phyloP scores from a whole-genome alignment of 768 basidiomycete genomes.

The Auricularia cornea region DNA sequence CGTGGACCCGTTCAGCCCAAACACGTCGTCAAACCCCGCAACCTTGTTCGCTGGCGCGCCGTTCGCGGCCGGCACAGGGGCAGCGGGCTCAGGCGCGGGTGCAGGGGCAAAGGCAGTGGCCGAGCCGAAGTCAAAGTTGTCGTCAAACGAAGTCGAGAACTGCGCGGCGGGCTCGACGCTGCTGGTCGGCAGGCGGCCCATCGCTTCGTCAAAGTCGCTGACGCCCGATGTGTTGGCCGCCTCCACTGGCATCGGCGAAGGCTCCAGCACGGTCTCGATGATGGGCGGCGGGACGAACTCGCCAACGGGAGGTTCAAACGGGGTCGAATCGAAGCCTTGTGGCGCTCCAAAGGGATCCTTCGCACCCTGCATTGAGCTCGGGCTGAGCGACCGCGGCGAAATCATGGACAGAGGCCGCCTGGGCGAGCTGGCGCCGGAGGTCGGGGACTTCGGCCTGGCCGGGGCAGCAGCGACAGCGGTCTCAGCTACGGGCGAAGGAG shows the following conservation, averaged over 20 bases:
- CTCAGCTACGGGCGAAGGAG: conserved; percentile 5
- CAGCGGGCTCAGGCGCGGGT: conserved; percentile 9
- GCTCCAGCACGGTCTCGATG: conserved; percentile 6
- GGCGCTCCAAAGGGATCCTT: conserved; percentile 57
- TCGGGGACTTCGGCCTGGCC: conserved; percentile 2
- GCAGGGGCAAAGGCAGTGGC: conserved; percentile 20
- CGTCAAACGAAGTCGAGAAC: conserved; percentile 59
- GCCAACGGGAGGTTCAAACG: conserved; percentile 1
- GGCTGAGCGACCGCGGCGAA: background rate
- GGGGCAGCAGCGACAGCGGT: conserved; percentile 13
- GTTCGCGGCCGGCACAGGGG: conserved; percentile 12
- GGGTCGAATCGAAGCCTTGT: conserved; percentile 30
- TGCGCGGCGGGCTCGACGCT: conserved; percentile 34
- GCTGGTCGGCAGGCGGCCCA: conserved; percentile 44
- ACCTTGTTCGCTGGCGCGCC: conserved; percentile 11
- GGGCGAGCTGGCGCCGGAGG: background rate
- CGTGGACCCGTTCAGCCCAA: conserved; percentile 31
- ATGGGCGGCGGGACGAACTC: conserved; percentile 5
- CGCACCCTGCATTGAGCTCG: conserved; percentile 12
- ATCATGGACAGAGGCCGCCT: background rate
- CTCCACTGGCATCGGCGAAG: background rate
- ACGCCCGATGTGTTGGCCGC: conserved; percentile 19
- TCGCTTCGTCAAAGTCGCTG: conserved; percentile 68
- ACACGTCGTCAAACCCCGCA: conserved; percentile 49
- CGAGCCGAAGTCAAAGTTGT: conserved; percentile 54